A percentile compares a stretch with the other conserved stretches of the same genome.
Conservation (phyloP, 108 stramenopile species). For the Pinguiococcus pyrenoidosus region DNA sequence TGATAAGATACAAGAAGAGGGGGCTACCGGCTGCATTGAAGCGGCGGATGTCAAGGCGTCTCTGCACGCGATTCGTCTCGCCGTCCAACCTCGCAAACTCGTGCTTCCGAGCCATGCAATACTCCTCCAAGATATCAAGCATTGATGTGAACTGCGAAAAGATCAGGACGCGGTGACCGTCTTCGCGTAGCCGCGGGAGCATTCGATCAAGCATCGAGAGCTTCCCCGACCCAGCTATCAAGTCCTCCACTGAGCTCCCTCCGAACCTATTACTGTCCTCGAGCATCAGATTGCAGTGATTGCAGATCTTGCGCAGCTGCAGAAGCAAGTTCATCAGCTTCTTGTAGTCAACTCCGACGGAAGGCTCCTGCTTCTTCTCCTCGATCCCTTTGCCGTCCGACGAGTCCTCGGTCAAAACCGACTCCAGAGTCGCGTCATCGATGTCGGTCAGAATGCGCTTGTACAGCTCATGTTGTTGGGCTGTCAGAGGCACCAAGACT, state of each 20-base stretch:
- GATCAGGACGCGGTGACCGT: slow-evolving; percentile 33
- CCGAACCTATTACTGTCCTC: too few relatives aligned
- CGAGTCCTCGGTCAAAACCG: too few relatives aligned
- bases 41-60: slow-evolving; percentile 20
- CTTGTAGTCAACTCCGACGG: slow-evolving; percentile 12
- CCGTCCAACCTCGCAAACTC: slow-evolving; percentile 47
- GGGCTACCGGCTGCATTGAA: slow-evolving; percentile 29
- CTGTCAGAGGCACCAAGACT: slow-evolving; percentile 61
- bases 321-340: slow-evolving; percentile 35
- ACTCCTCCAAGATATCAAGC: slow-evolving; percentile 36
- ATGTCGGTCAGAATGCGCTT: slow-evolving; percentile 20
- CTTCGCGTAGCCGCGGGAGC: slow-evolving; percentile 20
- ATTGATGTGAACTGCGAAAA: slow-evolving; percentile 42
- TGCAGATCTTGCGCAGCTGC: slow-evolving; percentile 38
- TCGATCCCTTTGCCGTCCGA: background rate
- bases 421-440: too few relatives aligned
- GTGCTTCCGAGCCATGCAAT: slow-evolving; percentile 23
- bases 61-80: slow-evolving; percentile 35
- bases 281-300: slow-evolving; percentile 31
- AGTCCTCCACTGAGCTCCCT: slow-evolving; percentile 24
- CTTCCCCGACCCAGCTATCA: slow-evolving; percentile 36
- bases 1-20: slow-evolving; percentile 17
- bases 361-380: background rate
- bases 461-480: slow-evolving; percentile 89
- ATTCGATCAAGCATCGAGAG: slow-evolving; percentile 31